A percentile compares a stretch with the other conserved stretches of the same genome.
phyloP scores from a whole-genome alignment of 441 rosid genomes.

The Adansonia gregorii region DNA sequence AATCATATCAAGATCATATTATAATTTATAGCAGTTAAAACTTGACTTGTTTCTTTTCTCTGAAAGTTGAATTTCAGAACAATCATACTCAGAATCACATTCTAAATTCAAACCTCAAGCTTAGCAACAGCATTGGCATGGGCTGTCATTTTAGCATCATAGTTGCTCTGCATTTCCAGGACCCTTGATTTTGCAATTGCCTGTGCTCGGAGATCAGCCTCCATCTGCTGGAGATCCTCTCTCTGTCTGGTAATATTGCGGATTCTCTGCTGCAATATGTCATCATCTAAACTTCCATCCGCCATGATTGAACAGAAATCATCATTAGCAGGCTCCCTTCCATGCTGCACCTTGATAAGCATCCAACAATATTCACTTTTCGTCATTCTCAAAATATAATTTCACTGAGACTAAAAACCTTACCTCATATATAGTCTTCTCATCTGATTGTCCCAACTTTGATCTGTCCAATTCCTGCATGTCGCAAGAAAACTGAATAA shows the following conservation, averaged over 20 bases:
- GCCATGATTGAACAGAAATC: conserved; percentile 59
- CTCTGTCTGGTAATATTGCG: conserved; percentile 61
- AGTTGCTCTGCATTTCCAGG: conserved; percentile 58
- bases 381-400: background rate
- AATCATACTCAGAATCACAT: background rate
- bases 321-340: conserved; percentile 62
- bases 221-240: conserved; percentile 76
- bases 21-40: conserved; percentile 9
- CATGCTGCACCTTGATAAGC: conserved; percentile 75
- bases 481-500: conserved; percentile 18
- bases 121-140: conserved; percentile 67
- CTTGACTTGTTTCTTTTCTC: background rate
- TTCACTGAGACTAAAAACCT: conserved; percentile 33
- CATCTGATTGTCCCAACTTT: conserved; percentile 68
- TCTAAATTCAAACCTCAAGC: conserved; percentile 62
- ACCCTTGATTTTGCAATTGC: conserved; percentile 68
- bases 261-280: conserved; percentile 69
- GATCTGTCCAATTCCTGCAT: conserved; percentile 65
- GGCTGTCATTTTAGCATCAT: conserved; percentile 65
- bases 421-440: conserved; percentile 89
- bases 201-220: conserved; percentile 80
- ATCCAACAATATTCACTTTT: conserved; percentile 37
- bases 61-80: conserved; percentile 17
- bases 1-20: background rate
- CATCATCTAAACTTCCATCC: conserved; percentile 63